Evolutionary conservation across 306 rosid species (phyloP).

Genomic region (Rosa chinensis): DNA sequence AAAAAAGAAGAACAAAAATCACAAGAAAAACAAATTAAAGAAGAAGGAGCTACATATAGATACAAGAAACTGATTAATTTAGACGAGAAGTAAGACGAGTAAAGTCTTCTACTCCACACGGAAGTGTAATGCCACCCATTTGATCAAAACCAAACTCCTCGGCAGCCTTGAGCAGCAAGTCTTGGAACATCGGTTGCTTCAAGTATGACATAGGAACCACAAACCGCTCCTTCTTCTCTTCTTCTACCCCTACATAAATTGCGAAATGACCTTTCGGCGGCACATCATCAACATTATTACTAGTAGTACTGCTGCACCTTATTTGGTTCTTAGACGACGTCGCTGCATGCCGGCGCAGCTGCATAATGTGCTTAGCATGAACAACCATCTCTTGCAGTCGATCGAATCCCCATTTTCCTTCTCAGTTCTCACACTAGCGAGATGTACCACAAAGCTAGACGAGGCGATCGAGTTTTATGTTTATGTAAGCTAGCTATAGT

Average conservation of each 20-base stretch:
- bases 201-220: slow-evolving; percentile 31
- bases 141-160: slow-evolving; percentile 30
- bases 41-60: not conserved
- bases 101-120: slow-evolving; percentile 22
- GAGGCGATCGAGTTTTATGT: not conserved
- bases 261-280: slow-evolving; percentile 37
- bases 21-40: not conserved
- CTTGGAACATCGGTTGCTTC: slow-evolving; percentile 32
- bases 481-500: not conserved
- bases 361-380: slow-evolving; percentile 25
- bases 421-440: not conserved
- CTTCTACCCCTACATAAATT: slow-evolving; percentile 16
- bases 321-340: not conserved
- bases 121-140: slow-evolving; percentile 26
- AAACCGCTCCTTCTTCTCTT: slow-evolving; percentile 14
- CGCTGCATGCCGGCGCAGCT: not conserved
- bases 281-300: not conserved
- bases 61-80: not conserved
- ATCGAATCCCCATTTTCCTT: slow-evolving; percentile 20
- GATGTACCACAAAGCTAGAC: not conserved
- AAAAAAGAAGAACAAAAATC: not conserved
- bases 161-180: slow-evolving; percentile 22
- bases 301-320: not conserved
- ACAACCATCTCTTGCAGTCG: slow-evolving; percentile 23
- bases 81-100: slow-evolving; percentile 33